Base-by-base conservation (phyloP, 306 rosid genomes). In the Oemleria cerasiformis region DNA sequence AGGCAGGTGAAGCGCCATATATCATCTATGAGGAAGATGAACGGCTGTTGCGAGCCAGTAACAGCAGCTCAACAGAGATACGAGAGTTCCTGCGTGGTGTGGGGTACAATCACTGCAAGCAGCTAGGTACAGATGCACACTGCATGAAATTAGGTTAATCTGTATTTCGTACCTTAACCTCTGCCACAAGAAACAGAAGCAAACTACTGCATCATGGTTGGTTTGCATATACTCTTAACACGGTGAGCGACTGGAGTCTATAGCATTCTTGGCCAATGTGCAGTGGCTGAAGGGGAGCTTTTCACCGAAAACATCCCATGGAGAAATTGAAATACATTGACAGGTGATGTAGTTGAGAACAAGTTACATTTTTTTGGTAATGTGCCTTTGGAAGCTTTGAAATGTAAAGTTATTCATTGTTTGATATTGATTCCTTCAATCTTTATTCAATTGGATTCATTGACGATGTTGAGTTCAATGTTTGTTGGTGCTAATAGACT, bases 1-100 rank as follows among this genome's bases (percentile, higher is more conserved):
- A 85, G 74, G 96, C 88, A 70, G 79, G 85, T 69, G 88, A 89
- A 80, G 96, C 99, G 39, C 99, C 99, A n/a, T 95, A 88, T 84
- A 78, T 95, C 58, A 91, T 95, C 68, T 95, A 91, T 2, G 99
- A 95, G 81, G 99, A 94, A 84, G 99, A 95, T 43, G 99, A 91
- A 78, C 87, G 86, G 20, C 74, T 95, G 82, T 75, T 95, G 72
- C 81, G 77, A 66, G 99, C 99, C 14, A 95, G 99, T 74, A 91
- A 95, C 77, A 95, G 90, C 87, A 95, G 87, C 61, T 50, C 92
- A 5, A 83, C 79, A 74, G 92, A 89, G 79, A 91, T 95, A 68
- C 82, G 92, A 17, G 85, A 89, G 67, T 95, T 95, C 67, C 88
- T 95, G 7, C 81, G 25, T 5, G 81, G 79, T 75, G 90, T 95